Conservation (phyloP, 2,329 filamentous ascomycete genomes). For the Atkinsonella texensis region DNA sequence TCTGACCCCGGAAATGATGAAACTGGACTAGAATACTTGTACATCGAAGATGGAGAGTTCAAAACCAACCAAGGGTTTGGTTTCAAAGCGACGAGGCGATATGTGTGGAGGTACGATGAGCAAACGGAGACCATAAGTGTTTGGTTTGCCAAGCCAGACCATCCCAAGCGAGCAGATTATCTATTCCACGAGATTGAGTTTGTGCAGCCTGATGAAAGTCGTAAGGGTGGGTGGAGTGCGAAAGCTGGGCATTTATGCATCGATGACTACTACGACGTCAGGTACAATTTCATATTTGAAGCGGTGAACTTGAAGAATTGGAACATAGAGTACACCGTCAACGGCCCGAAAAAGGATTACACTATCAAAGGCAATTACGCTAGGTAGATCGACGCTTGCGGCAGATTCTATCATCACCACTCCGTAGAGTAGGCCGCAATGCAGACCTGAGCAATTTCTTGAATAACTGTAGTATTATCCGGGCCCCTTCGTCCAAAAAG, state of each 20-base stretch:
- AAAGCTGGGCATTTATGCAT: conserved; percentile 58
- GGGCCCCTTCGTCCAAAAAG: not conserved
- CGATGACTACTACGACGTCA: conserved; percentile 58
- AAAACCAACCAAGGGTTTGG: conserved; percentile 40
- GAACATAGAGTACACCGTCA: conserved; percentile 52
- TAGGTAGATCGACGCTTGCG: conserved; percentile 15
- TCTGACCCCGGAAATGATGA: conserved; percentile 15
- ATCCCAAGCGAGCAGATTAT: conserved; percentile 52
- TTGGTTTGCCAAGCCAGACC: conserved; percentile 60
- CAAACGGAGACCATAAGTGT: conserved; percentile 48
- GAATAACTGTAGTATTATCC: not conserved
- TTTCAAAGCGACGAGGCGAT: conserved; percentile 52
- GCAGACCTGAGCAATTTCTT: not conserved
- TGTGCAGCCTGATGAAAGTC: conserved; percentile 20
- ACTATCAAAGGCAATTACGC: conserved; percentile 42
- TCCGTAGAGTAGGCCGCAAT: not conserved
- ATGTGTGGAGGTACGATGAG: conserved; percentile 61
- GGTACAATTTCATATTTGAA: conserved; percentile 53
- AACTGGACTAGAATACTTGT: conserved; percentile 49
- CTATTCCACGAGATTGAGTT: conserved; percentile 68
- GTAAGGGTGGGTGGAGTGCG: conserved; percentile 44
- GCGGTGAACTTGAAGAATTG: conserved; percentile 46
- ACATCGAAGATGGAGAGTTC: conserved; percentile 56
- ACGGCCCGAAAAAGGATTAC: conserved; percentile 65
- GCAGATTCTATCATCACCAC: not conserved